A percentile compares a stretch with the other conserved stretches of the same genome.
These are phyloP conservation scores for Stephania cephalantha DNA, from an alignment of 164 flowering plant genomes.

Conservation along the genomic window DNA sequence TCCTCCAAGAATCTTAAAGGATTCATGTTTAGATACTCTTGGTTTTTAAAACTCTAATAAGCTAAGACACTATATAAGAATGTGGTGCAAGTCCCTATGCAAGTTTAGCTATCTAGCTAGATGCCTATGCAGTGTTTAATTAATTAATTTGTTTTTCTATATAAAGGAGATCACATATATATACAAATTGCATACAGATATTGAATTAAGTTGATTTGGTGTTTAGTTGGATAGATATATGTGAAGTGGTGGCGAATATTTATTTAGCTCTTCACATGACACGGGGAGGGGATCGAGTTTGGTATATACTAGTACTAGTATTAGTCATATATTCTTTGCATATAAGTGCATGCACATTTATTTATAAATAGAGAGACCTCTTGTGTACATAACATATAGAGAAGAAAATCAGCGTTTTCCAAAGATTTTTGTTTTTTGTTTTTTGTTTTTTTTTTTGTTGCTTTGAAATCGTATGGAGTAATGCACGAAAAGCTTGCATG, in stretches of 20 bases:
- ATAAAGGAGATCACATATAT: neutral
- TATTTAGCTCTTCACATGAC: slow-evolving; percentile 10
- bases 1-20: slow-evolving; percentile 29
- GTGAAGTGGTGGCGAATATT: slow-evolving; percentile 9
- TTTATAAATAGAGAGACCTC: too few species aligned
- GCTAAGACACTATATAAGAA: slow-evolving; percentile 6
- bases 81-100: slow-evolving; percentile 26
- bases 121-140: neutral
- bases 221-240: slow-evolving; percentile 2
- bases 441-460: neutral
- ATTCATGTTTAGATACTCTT: slow-evolving; percentile 11
- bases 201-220: slow-evolving; percentile 7
- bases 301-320: neutral
- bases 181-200: neutral
- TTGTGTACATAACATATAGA: too few species aligned
- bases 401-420: slow-evolving; percentile 18
- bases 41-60: slow-evolving; percentile 13
- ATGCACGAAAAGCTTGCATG: slow-evolving; percentile 37
- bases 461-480: slow-evolving; percentile 30
- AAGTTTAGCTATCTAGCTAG: neutral
- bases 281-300: neutral
- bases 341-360: neutral
- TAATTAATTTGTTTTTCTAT: neutral
- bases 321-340: neutral
- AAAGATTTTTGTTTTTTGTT: slow-evolving; percentile 11